A percentile compares a stretch with the other conserved stretches of the same genome.
phyloP scores from a whole-genome alignment of 345 rosid species.

The Orychophragmus violaceus region DNA sequence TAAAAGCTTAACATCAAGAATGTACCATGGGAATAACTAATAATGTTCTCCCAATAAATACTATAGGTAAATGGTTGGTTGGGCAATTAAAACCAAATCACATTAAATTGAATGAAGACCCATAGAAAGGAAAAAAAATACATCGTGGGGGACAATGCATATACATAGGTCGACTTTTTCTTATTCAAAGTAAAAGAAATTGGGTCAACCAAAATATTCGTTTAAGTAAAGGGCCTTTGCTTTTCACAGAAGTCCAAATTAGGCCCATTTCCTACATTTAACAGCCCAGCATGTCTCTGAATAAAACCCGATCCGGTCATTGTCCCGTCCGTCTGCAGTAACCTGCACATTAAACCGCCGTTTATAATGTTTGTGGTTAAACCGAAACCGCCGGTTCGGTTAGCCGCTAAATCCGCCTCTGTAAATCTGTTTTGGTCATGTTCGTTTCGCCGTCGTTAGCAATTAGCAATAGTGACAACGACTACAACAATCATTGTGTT shows the following conservation, averaged over 20 bases:
- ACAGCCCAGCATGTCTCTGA: constrained; percentile 56
- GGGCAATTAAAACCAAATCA: constrained; percentile 5
- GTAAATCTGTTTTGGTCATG: constrained; percentile 49
- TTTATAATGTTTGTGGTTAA: constrained; percentile 84
- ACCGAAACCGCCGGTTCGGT: constrained; percentile 64
- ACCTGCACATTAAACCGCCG: constrained; percentile 78
- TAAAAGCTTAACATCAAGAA: not conserved
- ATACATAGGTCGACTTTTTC: not conserved
- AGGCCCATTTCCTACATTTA: constrained; percentile 48
- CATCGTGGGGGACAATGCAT: not conserved
- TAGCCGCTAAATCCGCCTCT: constrained; percentile 46
- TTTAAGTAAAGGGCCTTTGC: constrained; percentile 44
- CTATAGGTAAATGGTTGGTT: constrained; percentile 14
- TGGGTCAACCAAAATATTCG: not conserved
- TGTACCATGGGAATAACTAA: not conserved
- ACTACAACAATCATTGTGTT: constrained; percentile 76
- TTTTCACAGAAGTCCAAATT: constrained; percentile 63
- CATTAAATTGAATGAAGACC: constrained; percentile 10
- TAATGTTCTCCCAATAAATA: constrained; percentile 1
- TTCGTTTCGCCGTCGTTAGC: constrained; percentile 46
- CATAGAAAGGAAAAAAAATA: not conserved
- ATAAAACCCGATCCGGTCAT: constrained; percentile 63
- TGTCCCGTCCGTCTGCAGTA: constrained; percentile 49
- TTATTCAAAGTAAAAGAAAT: not conserved
- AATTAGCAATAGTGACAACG: constrained; percentile 81